Percentiles rank a stretch among this genome's conserved stretches.
phyloP scores from a whole-genome alignment of 2,329 filamentous ascomycete genomes.

The Triangularia setosa region DNA sequence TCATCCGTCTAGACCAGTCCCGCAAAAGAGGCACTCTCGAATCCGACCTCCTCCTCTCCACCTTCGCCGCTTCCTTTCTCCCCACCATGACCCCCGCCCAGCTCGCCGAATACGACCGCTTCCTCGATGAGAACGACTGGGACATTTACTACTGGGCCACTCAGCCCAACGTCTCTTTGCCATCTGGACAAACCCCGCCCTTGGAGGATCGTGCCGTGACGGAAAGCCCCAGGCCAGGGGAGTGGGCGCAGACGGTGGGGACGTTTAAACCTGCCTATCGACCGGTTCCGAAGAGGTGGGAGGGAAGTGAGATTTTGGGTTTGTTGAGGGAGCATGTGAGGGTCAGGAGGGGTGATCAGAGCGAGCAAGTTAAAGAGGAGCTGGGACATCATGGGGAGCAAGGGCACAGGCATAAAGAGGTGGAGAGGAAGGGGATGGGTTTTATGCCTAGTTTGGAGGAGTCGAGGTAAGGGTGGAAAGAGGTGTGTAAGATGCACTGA shows the following conservation, averaged over 20 bases:
- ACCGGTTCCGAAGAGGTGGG: constrained; percentile 83
- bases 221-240: constrained; percentile 51
- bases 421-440: constrained; percentile 11
- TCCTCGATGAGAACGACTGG: constrained; percentile 99
- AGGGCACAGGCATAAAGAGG: background rate
- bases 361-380: constrained; percentile 9
- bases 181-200: constrained; percentile 27
- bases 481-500: background rate
- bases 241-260: constrained; percentile 96
- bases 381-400: background rate
- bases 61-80: constrained; percentile 82
- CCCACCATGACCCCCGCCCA: constrained; percentile 67
- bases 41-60: constrained; percentile 91
- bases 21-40: constrained; percentile 95
- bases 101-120: constrained; percentile 79
- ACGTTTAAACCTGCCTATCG: constrained; percentile 92
- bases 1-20: constrained; percentile 80
- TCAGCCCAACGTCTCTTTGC: constrained; percentile 43
- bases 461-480: background rate
- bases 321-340: constrained; percentile 79
- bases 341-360: constrained; percentile 40
- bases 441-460: constrained; percentile 18
- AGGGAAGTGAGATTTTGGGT: constrained; percentile 71
- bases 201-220: constrained; percentile 17
- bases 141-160: constrained; percentile 99